phyloP scores from a whole-genome alignment of 176 grass and related monocot species.

The Chloris gayana region DNA sequence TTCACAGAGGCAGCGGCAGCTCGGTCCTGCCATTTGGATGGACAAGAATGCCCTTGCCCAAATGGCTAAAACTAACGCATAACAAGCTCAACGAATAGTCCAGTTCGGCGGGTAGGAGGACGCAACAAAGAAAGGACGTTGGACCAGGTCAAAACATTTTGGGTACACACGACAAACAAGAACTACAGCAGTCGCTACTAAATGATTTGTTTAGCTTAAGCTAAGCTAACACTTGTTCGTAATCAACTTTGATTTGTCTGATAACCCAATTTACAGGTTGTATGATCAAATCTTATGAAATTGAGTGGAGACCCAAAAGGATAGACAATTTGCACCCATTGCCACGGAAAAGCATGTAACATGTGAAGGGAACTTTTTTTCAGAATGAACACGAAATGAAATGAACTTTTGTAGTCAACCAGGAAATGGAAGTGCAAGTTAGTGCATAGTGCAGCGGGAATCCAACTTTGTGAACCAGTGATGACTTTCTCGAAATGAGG shows the following conservation, averaged over 20 bases:
- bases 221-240: neutral
- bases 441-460: neutral
- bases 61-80: neutral
- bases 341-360: too few species aligned
- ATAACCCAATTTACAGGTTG: neutral
- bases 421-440: neutral
- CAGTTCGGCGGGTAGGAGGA: neutral
- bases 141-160: neutral
- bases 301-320: neutral
- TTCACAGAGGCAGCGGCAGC: neutral
- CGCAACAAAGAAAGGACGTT: neutral
- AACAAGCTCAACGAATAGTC: neutral
- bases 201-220: too few species aligned
- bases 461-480: neutral
- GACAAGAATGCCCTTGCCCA: slow-evolving; percentile 15
- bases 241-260: neutral
- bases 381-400: too few species aligned
- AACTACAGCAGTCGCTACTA: neutral
- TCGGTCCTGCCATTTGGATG: neutral
- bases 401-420: neutral
- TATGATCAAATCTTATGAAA: neutral
- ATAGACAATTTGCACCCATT: too few species aligned
- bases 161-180: neutral
- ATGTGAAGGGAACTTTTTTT: too few species aligned
- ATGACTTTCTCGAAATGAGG: neutral